These are phyloP conservation scores for Pluteus cervinus DNA, from an alignment of 768 basidiomycete genomes.

Conservation along the genomic window DNA sequence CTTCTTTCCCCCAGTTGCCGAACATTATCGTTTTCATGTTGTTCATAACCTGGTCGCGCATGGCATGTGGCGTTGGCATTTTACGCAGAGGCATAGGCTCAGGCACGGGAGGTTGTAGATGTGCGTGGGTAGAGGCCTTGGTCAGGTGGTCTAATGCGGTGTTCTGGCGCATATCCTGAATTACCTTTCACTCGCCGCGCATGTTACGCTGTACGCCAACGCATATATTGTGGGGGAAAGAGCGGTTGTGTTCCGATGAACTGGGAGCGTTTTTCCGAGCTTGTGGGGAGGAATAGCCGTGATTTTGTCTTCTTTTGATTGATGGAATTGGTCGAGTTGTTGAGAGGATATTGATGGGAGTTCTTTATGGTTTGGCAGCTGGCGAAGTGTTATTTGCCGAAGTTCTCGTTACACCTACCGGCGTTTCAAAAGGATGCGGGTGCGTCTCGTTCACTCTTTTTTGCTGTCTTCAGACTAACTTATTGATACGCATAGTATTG, in stretches of 20 bases:
- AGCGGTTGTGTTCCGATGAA: constrained; percentile 29
- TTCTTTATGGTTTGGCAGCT: constrained; percentile 82
- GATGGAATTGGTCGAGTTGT: constrained; percentile 54
- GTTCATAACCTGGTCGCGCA: too few relatives aligned
- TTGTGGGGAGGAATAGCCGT: constrained; percentile 29
- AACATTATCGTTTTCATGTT: too few relatives aligned
- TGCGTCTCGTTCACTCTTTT: constrained; percentile 36
- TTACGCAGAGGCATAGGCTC: too few relatives aligned
- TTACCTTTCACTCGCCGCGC: too few relatives aligned
- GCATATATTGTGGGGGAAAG: too few relatives aligned
- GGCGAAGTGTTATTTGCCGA: constrained; percentile 99
- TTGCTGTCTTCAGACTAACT: constrained; percentile 11
- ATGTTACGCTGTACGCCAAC: too few relatives aligned
- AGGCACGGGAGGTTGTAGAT: constrained; percentile 10
- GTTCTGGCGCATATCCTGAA: too few relatives aligned
- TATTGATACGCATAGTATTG: constrained; percentile 55
- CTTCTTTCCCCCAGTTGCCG: constrained; percentile 43
- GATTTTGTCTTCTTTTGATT: constrained; percentile 36
- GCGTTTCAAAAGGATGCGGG: constrained; percentile 99
- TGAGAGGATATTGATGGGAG: constrained; percentile 91
- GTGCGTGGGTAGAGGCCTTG: constrained; percentile 12
- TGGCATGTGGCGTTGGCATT: too few relatives aligned
- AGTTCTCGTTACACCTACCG: constrained; percentile 94
- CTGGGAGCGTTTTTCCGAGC: constrained; percentile 35
- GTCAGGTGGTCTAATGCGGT: constrained; percentile 15